phyloP scores from a whole-genome alignment of 2,329 filamentous ascomycete genomes.

The Colletotrichum siamense region DNA sequence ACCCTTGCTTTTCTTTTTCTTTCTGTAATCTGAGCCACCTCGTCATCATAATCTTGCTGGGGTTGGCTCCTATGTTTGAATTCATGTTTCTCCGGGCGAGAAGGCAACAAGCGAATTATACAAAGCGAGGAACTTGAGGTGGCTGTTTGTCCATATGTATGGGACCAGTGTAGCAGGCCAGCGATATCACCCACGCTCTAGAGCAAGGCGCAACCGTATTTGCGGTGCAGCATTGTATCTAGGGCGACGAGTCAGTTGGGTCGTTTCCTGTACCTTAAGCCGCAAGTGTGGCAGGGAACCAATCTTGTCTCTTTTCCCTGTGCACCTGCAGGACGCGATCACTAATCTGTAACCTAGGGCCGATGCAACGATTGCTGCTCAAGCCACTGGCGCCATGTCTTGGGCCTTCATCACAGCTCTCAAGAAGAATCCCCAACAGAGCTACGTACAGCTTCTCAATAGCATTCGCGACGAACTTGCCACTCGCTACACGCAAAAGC shows the following conservation, averaged over 20 bases:
- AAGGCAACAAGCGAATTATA: background rate
- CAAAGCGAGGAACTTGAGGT: background rate
- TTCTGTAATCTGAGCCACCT: background rate
- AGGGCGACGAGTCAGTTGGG: constrained; percentile 52
- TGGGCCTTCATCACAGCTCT: constrained; percentile 94
- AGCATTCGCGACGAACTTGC: constrained; percentile 92
- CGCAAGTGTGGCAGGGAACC: background rate
- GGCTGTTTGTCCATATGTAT: background rate
- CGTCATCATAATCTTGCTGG: background rate
- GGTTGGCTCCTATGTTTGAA: background rate
- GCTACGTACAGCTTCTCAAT: constrained; percentile 95
- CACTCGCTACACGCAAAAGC: constrained; percentile 90
- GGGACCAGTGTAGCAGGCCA: background rate
- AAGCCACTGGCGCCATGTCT: constrained; percentile 97
- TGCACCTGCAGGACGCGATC: background rate
- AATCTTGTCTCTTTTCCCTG: background rate
- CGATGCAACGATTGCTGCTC: constrained; percentile 87
- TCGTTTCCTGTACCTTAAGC: constrained; percentile 1
- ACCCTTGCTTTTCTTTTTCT: constrained; percentile 2
- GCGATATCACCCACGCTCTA: constrained; percentile 39
- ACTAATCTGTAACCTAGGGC: constrained; percentile 60
- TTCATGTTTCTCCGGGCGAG: background rate
- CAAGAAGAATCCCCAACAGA: constrained; percentile 97
- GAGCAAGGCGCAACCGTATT: constrained; percentile 40
- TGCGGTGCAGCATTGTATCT: constrained; percentile 44